Evolutionary conservation across 2,329 filamentous ascomycete species (phyloP).

Genomic region (Sarocladium strictum): DNA sequence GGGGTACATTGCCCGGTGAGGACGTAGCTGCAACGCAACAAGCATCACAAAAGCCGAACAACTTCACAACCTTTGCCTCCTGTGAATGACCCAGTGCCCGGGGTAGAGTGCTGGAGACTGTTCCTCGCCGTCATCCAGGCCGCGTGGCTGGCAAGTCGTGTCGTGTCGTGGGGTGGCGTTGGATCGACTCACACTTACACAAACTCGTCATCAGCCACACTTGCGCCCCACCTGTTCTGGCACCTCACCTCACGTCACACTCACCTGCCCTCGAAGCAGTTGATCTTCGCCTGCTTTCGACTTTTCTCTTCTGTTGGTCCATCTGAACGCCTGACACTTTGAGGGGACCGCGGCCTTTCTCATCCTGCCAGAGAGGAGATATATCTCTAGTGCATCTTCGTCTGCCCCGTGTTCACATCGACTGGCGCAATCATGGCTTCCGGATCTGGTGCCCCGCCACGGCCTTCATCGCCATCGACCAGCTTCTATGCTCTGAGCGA

Average conservation of each 20-base stretch:
- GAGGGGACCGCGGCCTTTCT: too few relatives aligned
- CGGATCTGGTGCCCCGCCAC: constrained; percentile 20
- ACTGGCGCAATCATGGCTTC: constrained; percentile 4
- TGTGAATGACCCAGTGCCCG: background rate
- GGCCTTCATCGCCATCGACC: constrained; percentile 64
- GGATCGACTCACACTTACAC: constrained; percentile 8
- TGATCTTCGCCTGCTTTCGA: constrained; percentile 2
- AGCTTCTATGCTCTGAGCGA: constrained; percentile 96
- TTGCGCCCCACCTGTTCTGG: constrained; percentile 2
- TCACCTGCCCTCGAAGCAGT: constrained; percentile 4
- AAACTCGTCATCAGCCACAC: constrained; percentile 10
- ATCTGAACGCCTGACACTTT: too few relatives aligned
- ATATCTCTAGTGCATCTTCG: too few relatives aligned
- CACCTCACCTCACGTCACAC: constrained; percentile 7
- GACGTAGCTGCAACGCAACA: too few relatives aligned
- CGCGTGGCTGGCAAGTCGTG: constrained; percentile 5
- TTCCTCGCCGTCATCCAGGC: constrained; percentile 5
- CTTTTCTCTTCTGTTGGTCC: background rate
- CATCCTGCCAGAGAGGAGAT: too few relatives aligned
- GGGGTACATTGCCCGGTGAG: constrained; percentile 15
- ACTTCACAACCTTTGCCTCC: background rate
- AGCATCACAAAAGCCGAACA: too few relatives aligned
- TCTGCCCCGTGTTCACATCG: background rate
- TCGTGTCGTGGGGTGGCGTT: background rate
- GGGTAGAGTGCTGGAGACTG: background rate